Conservation (phyloP, 31 red algal species). For the Endocladia muricata region DNA sequence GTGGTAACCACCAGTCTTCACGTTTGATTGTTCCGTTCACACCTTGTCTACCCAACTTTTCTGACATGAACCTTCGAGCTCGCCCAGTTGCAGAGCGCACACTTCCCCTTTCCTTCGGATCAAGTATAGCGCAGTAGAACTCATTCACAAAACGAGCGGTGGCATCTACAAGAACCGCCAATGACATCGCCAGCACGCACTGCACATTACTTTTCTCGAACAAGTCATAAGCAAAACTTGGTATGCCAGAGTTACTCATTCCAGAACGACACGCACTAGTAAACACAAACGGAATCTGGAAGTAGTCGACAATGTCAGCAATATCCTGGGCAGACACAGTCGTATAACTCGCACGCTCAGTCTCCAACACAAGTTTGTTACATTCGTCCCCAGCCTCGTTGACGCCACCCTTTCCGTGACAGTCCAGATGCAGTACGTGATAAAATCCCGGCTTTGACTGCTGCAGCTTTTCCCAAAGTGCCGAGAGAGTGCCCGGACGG, state of each 20-base stretch:
- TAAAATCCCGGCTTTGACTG: slow-evolving; percentile 21
- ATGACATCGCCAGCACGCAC: slow-evolving; percentile 26
- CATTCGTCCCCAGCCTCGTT: neutral
- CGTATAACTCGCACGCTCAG: slow-evolving; percentile 11
- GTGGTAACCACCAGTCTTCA: slow-evolving; percentile 37
- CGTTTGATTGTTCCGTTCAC: slow-evolving; percentile 11
- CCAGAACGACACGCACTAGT: slow-evolving; percentile 28
- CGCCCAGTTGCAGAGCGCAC: neutral
- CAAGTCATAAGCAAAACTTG: slow-evolving; percentile 22
- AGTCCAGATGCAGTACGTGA: slow-evolving; percentile 31
- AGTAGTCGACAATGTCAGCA: slow-evolving; percentile 17
- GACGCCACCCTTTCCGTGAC: neutral
- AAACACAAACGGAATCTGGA: slow-evolving; percentile 17
- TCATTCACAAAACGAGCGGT: slow-evolving; percentile 24
- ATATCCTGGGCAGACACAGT: slow-evolving; percentile 16
- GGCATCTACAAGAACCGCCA: slow-evolving; percentile 23
- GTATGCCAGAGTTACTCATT: slow-evolving; percentile 17
- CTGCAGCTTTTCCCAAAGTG: slow-evolving; percentile 8
- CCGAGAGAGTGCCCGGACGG: slow-evolving; percentile 23
- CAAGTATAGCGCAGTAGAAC: slow-evolving; percentile 24
- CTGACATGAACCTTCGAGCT: slow-evolving; percentile 2
- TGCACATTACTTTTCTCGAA: slow-evolving; percentile 25
- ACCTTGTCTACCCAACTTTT: neutral
- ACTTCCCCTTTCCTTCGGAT: neutral
- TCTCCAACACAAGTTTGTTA: slow-evolving; percentile 6